Percentiles rank a stretch among this genome's conserved stretches.
Conservation (phyloP, 1,284 basidiomycete genomes). For the Moesziomyces sp. region DNA sequence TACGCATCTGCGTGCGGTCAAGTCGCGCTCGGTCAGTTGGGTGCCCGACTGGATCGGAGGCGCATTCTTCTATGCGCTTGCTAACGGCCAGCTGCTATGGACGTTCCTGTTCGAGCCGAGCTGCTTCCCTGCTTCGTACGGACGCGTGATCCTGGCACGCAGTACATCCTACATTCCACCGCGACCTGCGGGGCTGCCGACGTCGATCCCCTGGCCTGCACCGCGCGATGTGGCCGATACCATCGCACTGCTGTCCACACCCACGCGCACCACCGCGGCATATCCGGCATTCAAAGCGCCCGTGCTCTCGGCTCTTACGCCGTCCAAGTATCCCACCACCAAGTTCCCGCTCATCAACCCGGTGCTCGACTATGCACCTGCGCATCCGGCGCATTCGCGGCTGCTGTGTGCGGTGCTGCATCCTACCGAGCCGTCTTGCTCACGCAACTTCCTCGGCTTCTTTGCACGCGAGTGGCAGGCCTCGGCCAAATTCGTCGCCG, state of each 20-base stretch:
- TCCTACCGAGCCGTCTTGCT: conserved; percentile 55
- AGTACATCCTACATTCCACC: conserved; percentile 57
- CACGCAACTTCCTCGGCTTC: conserved; percentile 44
- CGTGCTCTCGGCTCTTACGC: conserved; percentile 53
- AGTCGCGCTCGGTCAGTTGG: conserved; percentile 37
- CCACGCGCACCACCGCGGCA: conserved; percentile 32
- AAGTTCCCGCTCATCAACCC: conserved; percentile 55
- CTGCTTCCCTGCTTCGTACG: conserved; percentile 52
- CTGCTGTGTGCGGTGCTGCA: conserved; percentile 60
- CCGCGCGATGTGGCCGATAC: conserved; percentile 50
- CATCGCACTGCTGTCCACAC: conserved; percentile 52
- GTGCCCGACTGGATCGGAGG: conserved; percentile 56
- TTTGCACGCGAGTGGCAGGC: conserved; percentile 54
- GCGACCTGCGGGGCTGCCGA: conserved; percentile 50
- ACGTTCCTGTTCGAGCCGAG: conserved; percentile 57
- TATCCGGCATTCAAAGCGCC: conserved; percentile 61
- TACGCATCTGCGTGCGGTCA: conserved; percentile 22
- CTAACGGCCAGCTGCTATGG: conserved; percentile 60
- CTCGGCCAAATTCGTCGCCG: conserved; percentile 51
- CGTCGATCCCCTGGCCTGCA: conserved; percentile 52
- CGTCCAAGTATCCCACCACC: conserved; percentile 48
- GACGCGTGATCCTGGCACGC: conserved; percentile 46
- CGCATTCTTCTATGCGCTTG: conserved; percentile 55
- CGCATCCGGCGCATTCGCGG: conserved; percentile 53
- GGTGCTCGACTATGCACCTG: conserved; percentile 58